Evolutionary conservation across 495 filamentous ascomycete genomes (phyloP), one percentile per base, ranked within the genome.

Genomic region (Cercophora scortea): DNA sequence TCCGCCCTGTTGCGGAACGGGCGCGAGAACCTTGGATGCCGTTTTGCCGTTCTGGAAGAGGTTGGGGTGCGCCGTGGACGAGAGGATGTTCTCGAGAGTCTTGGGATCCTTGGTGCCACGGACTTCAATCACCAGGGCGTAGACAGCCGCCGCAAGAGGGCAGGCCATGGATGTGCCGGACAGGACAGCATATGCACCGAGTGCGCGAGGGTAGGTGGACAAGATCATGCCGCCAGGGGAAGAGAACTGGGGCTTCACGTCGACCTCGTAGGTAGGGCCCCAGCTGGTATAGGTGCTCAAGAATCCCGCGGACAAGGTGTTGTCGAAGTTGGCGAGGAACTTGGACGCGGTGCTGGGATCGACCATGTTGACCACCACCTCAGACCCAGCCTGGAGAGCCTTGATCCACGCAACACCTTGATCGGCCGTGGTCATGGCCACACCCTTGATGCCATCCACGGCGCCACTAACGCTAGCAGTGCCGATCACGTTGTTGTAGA

Each of bases 111-210:
- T 68, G 50, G 71, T 77, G 8, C 71, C 67, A 32, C 77, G 73
- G 33, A 68, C 70, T 17, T 74, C 65, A 17, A 70, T 74, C 47
- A 81, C 57, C 17, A 83, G 72, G 7, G 80, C 79, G 50, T 74
- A 75, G 52, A 77, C 66, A 32, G 72, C 79, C 7, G 79, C 79
- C 7, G 74, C 71, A 38, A 79, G 65, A 4, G 80, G 79, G 58
- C 78, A 79, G 16, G 80, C 72, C 80, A 83, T 83, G 19, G 79
- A 82, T 1, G 80, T 83, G 36, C 80, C 80, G 15, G 72, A 77
- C 4, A 80, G 65, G 16, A 82, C 69, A 16, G 69, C 77, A 50
- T 82, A 81, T 2, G 72, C 65, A 33, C 79, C 79, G 13, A 72
- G 57, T 11, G 70, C 65, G 0, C 75, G 59, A 10, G 79, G 80